Evolutionary conservation across 1,284 basidiomycete species (phyloP), one percentile per base, ranked within the genome.

Genomic region (Athelia sp.): DNA sequence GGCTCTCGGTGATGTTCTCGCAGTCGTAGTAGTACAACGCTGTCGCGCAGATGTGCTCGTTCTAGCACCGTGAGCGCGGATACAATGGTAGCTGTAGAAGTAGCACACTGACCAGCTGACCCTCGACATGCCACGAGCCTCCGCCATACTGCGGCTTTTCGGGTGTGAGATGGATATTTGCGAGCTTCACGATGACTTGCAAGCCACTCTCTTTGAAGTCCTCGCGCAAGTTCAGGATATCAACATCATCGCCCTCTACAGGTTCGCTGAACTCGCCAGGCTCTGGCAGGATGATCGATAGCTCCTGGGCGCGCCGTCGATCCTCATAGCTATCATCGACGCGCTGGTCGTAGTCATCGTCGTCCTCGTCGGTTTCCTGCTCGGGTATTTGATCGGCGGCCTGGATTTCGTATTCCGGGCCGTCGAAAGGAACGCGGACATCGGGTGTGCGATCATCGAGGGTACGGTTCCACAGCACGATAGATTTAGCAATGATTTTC

Each of bases 121-220:
- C 62, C 51, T 65, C 63, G 24, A 65, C 62, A 47, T 66, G 64
- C 64, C 63, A 66, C 6, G 54, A 53, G 2, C 64, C 63, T 11
- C 64, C 62, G 2, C 49, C 32, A 48, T 65, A 64, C 34, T 55
- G 40, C 2, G 58, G 58, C 4, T 60, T 57, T 14, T 62, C 59
- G 15, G 58, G 58, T 2, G 62, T 63, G 22, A 64, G 51, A 8
- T 58, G 51, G 34, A 66, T 63, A 44, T 63, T 64, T 6, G 62
- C 64, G 21, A 66, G 53, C 52, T 65, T 66, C 40, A 64, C 57
- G 50, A 66, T 65, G 18, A 62, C 57, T 45, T 65, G 63, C 4
- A 65, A 51, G 11, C 32, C 32, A 11, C 32, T 34, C 11, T 34
- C 32, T n/a, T 34, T n/a, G 32, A 11, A 34, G 11, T 34, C 32